These are phyloP conservation scores for Kwoniella newhampshirensis DNA, from an alignment of 768 basidiomycete species.

Conservation along the genomic window DNA sequence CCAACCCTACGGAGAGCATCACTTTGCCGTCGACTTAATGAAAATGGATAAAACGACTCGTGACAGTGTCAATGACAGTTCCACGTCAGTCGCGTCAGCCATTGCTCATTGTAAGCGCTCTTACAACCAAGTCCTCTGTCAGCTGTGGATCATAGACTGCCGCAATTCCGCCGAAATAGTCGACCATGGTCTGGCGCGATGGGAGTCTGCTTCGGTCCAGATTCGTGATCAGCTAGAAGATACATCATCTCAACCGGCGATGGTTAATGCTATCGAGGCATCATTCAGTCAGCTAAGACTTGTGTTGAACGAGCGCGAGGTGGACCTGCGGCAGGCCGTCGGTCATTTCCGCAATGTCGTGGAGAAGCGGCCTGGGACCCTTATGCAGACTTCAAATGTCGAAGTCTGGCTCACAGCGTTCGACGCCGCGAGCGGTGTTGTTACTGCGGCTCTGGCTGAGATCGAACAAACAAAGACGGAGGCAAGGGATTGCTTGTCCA, in stretches of 20 bases:
- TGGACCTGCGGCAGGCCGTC: too few species aligned
- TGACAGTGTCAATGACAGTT: conserved; percentile 4
- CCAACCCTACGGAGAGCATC: neutral
- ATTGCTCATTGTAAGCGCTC: neutral
- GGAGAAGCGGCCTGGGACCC: neutral
- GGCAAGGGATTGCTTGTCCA: neutral
- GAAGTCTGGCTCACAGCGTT: neutral
- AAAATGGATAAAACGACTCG: conserved; percentile 6
- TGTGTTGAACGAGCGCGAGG: too few species aligned
- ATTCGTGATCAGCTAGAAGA: neutral
- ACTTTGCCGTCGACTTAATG: too few species aligned
- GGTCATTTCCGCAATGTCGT: neutral
- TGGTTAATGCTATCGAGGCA: too few species aligned
- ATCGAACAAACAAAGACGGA: neutral
- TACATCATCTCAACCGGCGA: neutral
- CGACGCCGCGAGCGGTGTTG: neutral
- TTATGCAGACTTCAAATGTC: neutral
- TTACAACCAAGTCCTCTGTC: too few species aligned
- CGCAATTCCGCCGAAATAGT: neutral
- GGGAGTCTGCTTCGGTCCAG: neutral
- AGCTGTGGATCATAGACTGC: conserved; percentile 2
- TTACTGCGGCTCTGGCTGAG: neutral
- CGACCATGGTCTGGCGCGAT: neutral
- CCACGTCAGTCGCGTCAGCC: conserved; percentile 6
- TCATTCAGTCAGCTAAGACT: too few species aligned